A percentile compares a stretch with the other conserved stretches of the same genome.
Evolutionary conservation across 1,139 yeast species (phyloP).

Genomic region (Blastobotrys raffinosifermentans): DNA sequence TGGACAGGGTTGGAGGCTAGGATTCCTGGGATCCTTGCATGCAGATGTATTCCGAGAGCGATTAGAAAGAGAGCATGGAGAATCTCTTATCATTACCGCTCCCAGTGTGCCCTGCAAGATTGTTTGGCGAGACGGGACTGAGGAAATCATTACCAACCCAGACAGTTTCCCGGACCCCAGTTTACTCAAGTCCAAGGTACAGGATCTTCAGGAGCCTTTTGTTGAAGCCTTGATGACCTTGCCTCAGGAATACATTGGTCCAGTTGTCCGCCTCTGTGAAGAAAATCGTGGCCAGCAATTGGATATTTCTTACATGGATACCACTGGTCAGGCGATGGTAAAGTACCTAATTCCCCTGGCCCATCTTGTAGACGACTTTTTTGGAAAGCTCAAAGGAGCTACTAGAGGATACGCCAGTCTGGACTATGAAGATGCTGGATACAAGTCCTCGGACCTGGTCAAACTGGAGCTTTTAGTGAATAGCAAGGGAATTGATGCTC

Average conservation of each 20-base stretch:
- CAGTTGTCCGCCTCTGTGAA: slow-evolving; percentile 81
- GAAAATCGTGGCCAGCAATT: slow-evolving; percentile 76
- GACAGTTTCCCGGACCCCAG: slow-evolving; percentile 75
- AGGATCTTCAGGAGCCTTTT: slow-evolving; percentile 71
- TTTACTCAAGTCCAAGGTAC: slow-evolving; percentile 40
- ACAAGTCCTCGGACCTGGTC: slow-evolving; percentile 69
- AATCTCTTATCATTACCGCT: slow-evolving; percentile 84
- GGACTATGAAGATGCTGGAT: slow-evolving; percentile 93
- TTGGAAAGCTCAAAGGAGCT: slow-evolving; percentile 84
- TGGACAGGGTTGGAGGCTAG: slow-evolving; percentile 97
- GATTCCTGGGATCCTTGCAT: slow-evolving; percentile 89
- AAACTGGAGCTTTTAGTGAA: slow-evolving; percentile 86
- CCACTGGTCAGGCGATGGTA: slow-evolving; percentile 75
- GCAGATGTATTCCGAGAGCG: slow-evolving; percentile 93
- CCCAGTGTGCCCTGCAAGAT: slow-evolving; percentile 94
- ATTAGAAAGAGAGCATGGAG: slow-evolving; percentile 88
- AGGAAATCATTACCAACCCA: slow-evolving; percentile 72
- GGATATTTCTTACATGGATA: slow-evolving; percentile 65
- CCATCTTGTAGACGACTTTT: slow-evolving; percentile 88
- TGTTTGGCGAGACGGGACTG: slow-evolving; percentile 55
- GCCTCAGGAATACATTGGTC: slow-evolving; percentile 84
- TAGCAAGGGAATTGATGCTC: slow-evolving; percentile 86
- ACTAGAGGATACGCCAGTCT: slow-evolving; percentile 91
- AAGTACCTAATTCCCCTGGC: slow-evolving; percentile 80
- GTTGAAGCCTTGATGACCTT: slow-evolving; percentile 89